phyloP scores from a whole-genome alignment of 164 flowering plant genomes.

The Kalanchoe fedtschenkoi region DNA sequence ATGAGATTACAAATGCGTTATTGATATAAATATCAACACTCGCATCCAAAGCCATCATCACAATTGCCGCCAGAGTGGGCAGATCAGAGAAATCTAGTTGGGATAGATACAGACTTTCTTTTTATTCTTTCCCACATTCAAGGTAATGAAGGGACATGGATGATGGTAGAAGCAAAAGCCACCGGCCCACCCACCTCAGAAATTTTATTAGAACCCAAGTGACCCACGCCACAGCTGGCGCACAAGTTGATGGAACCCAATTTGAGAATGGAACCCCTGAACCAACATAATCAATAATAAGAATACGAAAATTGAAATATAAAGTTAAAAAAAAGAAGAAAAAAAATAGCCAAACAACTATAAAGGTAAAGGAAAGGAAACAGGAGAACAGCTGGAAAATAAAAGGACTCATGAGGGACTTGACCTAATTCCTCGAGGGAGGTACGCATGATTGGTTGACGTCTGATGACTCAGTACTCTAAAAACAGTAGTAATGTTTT shows the following conservation, averaged over 20 bases:
- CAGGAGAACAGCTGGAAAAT: neutral
- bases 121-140: too few species aligned
- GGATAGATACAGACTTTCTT: too few species aligned
- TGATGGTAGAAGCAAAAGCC: neutral
- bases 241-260: neutral
- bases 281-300: constrained; percentile 1
- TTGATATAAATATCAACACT: constrained; percentile 1
- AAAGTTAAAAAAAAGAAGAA: neutral
- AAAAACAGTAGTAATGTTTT: neutral
- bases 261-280: neutral
- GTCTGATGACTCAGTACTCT: neutral
- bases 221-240: constrained; percentile 1
- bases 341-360: neutral
- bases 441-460: neutral
- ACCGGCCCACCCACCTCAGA: neutral
- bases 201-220: too few species aligned
- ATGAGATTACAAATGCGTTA: neutral
- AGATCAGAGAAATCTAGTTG: neutral
- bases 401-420: neutral
- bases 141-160: constrained; percentile 2
- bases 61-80: neutral
- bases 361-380: neutral
- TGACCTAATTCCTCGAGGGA: neutral
- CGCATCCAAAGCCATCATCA: neutral
- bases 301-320: too few species aligned